Evolutionary conservation across 352 stramenopile genomes (phyloP).

Genomic region (Pythium brachiatum): DNA sequence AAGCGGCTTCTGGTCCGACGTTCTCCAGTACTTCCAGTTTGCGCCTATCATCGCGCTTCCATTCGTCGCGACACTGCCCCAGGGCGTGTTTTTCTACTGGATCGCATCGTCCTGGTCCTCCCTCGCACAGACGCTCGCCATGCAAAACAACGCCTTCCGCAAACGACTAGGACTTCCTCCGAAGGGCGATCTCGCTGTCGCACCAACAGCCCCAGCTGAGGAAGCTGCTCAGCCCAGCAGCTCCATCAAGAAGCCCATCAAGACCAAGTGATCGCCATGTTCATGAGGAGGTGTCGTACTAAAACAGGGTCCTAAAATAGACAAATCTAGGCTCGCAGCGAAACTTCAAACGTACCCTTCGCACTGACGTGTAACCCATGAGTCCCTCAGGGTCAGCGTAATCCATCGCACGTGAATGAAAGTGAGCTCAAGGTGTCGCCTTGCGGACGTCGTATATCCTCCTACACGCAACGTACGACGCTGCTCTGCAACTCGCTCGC

Average conservation of each 20-base stretch:
- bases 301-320: background rate
- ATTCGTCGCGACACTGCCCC: constrained; percentile 22
- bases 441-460: background rate
- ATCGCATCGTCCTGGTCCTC: constrained; percentile 66
- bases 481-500: background rate
- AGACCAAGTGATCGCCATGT: background rate
- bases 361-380: background rate
- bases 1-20: constrained; percentile 18
- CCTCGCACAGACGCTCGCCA: constrained; percentile 53
- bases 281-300: too few relatives aligned
- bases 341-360: background rate
- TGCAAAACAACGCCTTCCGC: constrained; percentile 70
- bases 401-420: background rate
- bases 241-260: background rate
- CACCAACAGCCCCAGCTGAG: constrained; percentile 13
- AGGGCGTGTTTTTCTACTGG: constrained; percentile 87
- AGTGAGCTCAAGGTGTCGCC: background rate
- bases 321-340: background rate
- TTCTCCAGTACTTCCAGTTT: constrained; percentile 45
- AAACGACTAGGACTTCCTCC: constrained; percentile 50
- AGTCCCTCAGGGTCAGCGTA: constrained; percentile 1
- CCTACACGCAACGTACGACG: background rate
- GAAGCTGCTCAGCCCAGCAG: background rate
- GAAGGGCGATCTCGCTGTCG: constrained; percentile 28
- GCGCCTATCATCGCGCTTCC: constrained; percentile 47